Evolutionary conservation across 2,329 filamentous ascomycete genomes (phyloP).

Genomic region (Ophiosphaerella narmari): DNA sequence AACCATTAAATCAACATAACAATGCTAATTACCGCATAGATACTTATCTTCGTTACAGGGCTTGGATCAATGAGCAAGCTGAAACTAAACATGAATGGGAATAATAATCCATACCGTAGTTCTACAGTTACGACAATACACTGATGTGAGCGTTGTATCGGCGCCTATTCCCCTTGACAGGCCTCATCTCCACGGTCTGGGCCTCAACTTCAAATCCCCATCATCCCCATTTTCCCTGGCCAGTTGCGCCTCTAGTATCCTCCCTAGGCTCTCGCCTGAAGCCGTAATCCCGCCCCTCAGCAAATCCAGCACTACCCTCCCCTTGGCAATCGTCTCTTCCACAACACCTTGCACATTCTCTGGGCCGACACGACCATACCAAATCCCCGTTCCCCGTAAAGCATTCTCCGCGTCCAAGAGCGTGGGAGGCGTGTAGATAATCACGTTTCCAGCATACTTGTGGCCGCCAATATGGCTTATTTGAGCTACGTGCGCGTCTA

Average conservation of each 20-base stretch:
- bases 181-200: slow-evolving; percentile 9
- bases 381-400: slow-evolving; percentile 73
- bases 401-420: slow-evolving; percentile 51
- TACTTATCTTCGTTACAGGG: too few species aligned
- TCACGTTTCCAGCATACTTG: slow-evolving; percentile 84
- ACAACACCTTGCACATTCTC: slow-evolving; percentile 77
- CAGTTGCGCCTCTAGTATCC: slow-evolving; percentile 39
- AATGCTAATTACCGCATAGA: too few species aligned
- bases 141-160: too few species aligned
- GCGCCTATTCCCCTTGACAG: too few species aligned
- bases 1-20: too few species aligned
- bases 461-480: slow-evolving; percentile 85
- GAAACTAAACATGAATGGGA: too few species aligned
- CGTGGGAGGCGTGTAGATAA: slow-evolving; percentile 73
- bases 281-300: slow-evolving; percentile 69
- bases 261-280: slow-evolving; percentile 32
- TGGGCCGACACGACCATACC: slow-evolving; percentile 80
- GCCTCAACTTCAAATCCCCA: slow-evolving; percentile 23
- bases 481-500: slow-evolving; percentile 65
- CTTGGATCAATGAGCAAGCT: too few species aligned
- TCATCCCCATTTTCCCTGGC: slow-evolving; percentile 34
- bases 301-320: slow-evolving; percentile 70
- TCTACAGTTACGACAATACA: too few species aligned
- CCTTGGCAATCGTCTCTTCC: slow-evolving; percentile 68
- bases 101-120: too few species aligned